phyloP scores from a whole-genome alignment of 2,329 filamentous ascomycete genomes.

The Alternaria novae-zelandiae region DNA sequence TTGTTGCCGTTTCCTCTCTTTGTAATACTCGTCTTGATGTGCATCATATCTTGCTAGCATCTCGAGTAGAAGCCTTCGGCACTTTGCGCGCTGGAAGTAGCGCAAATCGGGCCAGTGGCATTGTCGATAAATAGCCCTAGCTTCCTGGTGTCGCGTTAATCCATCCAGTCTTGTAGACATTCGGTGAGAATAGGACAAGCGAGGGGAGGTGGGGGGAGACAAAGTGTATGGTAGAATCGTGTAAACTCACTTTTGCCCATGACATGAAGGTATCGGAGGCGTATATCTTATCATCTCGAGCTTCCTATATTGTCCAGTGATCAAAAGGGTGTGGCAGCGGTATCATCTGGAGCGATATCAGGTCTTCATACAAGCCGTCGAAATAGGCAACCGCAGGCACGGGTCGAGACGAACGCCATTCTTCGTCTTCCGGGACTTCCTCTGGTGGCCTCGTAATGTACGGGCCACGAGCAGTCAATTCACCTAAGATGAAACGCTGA shows the following conservation, averaged over 20 bases:
- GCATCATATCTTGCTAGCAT: neutral
- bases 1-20: neutral
- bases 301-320: neutral
- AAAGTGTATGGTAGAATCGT: neutral
- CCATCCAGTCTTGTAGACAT: neutral
- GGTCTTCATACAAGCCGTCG: neutral
- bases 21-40: neutral
- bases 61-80: neutral
- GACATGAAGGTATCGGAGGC: neutral
- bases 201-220: neutral
- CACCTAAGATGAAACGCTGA: neutral
- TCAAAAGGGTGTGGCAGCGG: neutral
- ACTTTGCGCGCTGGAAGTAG: neutral
- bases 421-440: slow-evolving; percentile 2
- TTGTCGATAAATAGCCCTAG: neutral
- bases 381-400: neutral
- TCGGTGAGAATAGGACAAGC: neutral
- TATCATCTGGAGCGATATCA: neutral
- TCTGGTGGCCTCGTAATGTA: neutral
- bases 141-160: neutral
- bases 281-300: neutral
- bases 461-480: neutral
- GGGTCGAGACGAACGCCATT: neutral
- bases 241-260: slow-evolving; percentile 1
- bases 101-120: neutral